Conservation (phyloP, 352 stramenopile genomes). For the Globisporangium megalacanthum region DNA sequence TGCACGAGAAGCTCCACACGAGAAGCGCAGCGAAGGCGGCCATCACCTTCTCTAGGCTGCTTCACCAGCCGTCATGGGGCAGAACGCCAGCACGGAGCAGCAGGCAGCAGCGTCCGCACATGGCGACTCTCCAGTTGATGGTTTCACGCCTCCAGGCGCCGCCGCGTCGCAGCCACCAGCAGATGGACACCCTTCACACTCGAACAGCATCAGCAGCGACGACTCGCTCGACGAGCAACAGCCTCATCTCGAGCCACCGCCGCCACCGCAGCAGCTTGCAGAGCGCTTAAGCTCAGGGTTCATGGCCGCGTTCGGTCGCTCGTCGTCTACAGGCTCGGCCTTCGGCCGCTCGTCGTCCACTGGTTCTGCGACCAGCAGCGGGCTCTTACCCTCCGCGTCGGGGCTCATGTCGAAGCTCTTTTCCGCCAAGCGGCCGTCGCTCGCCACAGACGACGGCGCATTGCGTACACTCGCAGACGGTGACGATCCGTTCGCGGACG, state of each 20-base stretch:
- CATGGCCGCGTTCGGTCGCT: slow-evolving; percentile 11
- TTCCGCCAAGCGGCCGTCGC: slow-evolving; percentile 12
- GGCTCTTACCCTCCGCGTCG: background rate
- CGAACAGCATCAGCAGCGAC: background rate
- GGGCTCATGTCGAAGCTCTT: slow-evolving; percentile 18
- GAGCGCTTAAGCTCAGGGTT: slow-evolving; percentile 3
- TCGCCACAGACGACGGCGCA: background rate
- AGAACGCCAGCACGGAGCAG: background rate
- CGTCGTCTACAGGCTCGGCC: slow-evolving; percentile 4
- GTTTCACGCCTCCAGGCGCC: background rate
- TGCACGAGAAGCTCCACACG: background rate
- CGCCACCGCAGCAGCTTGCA: background rate
- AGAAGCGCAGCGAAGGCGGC: background rate
- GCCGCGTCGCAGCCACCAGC: background rate
- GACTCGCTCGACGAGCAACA: background rate
- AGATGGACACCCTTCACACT: no score
- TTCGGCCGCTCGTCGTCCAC: slow-evolving; percentile 2
- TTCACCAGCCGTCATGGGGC: background rate
- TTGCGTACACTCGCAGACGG: slow-evolving; percentile 1
- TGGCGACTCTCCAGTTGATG: background rate
- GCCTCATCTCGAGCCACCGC: no score
- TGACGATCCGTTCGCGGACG: slow-evolving; percentile 14
- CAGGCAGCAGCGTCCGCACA: background rate
- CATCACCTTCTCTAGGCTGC: no score
- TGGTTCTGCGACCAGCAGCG: background rate